Evolutionary conservation across 495 filamentous ascomycete species (phyloP).

Genomic region (Hypoxylon lenormandii): DNA sequence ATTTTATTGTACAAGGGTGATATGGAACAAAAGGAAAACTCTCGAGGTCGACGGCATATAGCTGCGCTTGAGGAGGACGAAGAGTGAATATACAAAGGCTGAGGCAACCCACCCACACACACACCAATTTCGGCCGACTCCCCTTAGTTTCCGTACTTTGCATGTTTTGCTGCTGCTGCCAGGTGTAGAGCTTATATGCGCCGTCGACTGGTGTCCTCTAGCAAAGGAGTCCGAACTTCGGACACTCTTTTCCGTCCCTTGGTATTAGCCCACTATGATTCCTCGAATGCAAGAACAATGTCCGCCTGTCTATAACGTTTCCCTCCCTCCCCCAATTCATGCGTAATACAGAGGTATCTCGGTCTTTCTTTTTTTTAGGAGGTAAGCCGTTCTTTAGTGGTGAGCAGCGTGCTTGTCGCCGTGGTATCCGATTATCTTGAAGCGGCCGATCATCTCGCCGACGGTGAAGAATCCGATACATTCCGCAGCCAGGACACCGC

Average conservation of each 20-base stretch:
- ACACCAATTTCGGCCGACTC: constrained; percentile 25
- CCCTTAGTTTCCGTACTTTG: constrained; percentile 16
- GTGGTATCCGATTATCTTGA: constrained; percentile 93
- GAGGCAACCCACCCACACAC: constrained; percentile 6
- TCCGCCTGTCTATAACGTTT: constrained; percentile 46
- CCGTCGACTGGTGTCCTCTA: constrained; percentile 17
- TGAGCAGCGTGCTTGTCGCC: constrained; percentile 73
- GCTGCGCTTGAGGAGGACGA: constrained; percentile 11
- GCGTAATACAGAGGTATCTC: constrained; percentile 47
- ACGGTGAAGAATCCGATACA: constrained; percentile 96
- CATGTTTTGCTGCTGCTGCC: constrained; percentile 30
- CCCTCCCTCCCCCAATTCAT: constrained; percentile 39
- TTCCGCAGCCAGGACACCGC: constrained; percentile 83
- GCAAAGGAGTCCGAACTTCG: constrained; percentile 36
- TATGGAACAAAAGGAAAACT: constrained; percentile 35
- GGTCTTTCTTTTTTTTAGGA: constrained; percentile 16
- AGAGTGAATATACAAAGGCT: constrained; percentile 40
- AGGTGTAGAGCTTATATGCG: constrained; percentile 4
- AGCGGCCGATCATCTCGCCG: constrained; percentile 93
- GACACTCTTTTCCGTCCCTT: constrained; percentile 29
- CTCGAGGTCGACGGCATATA: constrained; percentile 17
- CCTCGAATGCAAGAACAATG: constrained; percentile 45
- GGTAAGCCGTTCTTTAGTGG: constrained; percentile 59
- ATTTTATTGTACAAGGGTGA: constrained; percentile 45
- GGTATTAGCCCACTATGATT: constrained; percentile 45